phyloP scores from a whole-genome alignment of 768 basidiomycete genomes.

The Russula earlei region DNA sequence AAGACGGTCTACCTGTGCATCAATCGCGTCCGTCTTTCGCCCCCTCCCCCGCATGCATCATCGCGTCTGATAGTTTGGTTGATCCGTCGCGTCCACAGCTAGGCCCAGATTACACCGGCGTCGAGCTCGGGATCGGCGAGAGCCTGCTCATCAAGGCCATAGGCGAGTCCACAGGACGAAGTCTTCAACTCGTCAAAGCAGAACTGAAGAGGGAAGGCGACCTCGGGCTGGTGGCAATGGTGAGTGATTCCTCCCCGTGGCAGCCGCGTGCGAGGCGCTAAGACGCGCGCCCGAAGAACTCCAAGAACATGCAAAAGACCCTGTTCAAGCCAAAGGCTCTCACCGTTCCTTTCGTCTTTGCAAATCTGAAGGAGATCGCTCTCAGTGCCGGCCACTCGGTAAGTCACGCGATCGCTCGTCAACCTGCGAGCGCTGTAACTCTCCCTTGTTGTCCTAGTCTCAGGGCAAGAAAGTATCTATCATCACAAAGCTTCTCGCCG shows the following conservation, averaged over 20 bases:
- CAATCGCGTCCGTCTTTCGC: slow-evolving; percentile 58
- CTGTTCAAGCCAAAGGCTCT: slow-evolving; percentile 90
- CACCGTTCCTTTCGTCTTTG: slow-evolving; percentile 83
- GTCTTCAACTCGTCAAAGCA: slow-evolving; percentile 68
- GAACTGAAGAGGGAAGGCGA: slow-evolving; percentile 95
- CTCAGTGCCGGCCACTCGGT: slow-evolving; percentile 77
- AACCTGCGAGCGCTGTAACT: neutral
- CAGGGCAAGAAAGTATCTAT: slow-evolving; percentile 93
- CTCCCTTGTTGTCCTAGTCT: slow-evolving; percentile 45
- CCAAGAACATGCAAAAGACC: slow-evolving; percentile 87
- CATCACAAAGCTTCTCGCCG: slow-evolving; percentile 87
- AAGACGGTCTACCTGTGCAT: slow-evolving; percentile 94
- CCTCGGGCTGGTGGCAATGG: slow-evolving; percentile 94
- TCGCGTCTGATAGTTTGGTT: neutral
- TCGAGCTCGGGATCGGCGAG: slow-evolving; percentile 96
- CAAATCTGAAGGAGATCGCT: slow-evolving; percentile 85
- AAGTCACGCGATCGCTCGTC: slow-evolving; percentile 19
- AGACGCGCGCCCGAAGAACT: slow-evolving; percentile 46
- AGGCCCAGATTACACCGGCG: slow-evolving; percentile 88
- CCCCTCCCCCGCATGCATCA: neutral
- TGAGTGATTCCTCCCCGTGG: slow-evolving; percentile 25
- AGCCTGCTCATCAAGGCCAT: slow-evolving; percentile 92
- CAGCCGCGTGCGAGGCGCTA: neutral
- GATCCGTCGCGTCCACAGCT: slow-evolving; percentile 39
- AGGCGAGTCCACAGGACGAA: slow-evolving; percentile 89